Percentiles rank a stretch among this genome's conserved stretches.
phyloP scores from a whole-genome alignment of 305 asterid genomes.

The Fraxinus albicans region DNA sequence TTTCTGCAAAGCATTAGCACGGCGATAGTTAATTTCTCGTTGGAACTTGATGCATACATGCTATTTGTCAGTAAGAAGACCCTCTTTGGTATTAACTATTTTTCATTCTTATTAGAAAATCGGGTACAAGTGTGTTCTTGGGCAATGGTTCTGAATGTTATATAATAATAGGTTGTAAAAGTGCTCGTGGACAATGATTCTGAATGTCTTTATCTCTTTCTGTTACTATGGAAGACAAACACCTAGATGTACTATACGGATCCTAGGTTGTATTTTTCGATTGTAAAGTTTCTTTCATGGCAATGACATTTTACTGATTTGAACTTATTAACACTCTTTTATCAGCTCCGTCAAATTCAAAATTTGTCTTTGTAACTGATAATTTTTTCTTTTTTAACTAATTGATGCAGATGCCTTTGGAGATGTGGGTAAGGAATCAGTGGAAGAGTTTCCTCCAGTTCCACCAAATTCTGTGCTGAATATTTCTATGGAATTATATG shows the following conservation, averaged over 20 bases:
- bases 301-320: not conserved
- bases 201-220: constrained; percentile 12
- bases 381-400: constrained; percentile 9
- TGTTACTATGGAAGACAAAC: not conserved
- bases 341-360: not conserved
- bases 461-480: constrained; percentile 48
- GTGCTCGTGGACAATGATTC: constrained; percentile 10
- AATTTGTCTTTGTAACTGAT: not conserved
- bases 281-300: constrained; percentile 4
- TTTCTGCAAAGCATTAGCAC: not conserved
- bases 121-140: not conserved
- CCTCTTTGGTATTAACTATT: not conserved
- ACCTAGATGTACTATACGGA: not conserved
- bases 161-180: not conserved
- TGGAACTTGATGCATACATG: not conserved
- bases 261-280: not conserved
- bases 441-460: constrained; percentile 33
- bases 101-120: not conserved
- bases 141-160: not conserved
- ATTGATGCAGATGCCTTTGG: constrained; percentile 60
- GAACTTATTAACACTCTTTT: not conserved
- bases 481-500: constrained; percentile 51
- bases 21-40: not conserved
- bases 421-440: constrained; percentile 33
- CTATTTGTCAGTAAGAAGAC: not conserved